These are phyloP conservation scores for Penicillium brevicompactum DNA, from an alignment of 2,329 filamentous ascomycete species.

Conservation along the genomic window DNA sequence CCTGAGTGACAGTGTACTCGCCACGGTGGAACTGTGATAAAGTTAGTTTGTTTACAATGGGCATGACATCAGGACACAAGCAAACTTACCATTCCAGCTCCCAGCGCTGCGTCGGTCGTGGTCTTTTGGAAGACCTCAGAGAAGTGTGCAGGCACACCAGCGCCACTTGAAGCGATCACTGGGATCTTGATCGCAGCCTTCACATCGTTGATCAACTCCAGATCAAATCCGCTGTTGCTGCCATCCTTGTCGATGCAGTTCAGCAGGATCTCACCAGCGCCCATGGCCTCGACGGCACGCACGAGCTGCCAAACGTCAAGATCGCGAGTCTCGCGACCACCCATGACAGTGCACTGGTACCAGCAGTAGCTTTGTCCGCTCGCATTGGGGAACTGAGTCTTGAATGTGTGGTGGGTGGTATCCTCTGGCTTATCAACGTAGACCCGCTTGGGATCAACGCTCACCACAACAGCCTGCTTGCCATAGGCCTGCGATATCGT, in stretches of 20 bases:
- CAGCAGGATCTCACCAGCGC: slow-evolving; percentile 87
- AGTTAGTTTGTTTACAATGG: slow-evolving; percentile 12
- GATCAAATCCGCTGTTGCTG: slow-evolving; percentile 89
- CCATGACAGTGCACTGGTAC: slow-evolving; percentile 98
- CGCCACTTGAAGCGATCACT: slow-evolving; percentile 92
- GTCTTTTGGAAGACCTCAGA: slow-evolving; percentile 86
- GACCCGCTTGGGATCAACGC: slow-evolving; percentile 88
- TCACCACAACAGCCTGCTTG: slow-evolving; percentile 94
- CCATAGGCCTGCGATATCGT: slow-evolving; percentile 92
- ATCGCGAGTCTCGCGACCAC: slow-evolving; percentile 90
- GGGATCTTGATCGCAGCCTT: slow-evolving; percentile 87
- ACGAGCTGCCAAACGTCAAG: slow-evolving; percentile 88
- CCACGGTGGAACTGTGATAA: slow-evolving; percentile 75
- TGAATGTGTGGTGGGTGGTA: slow-evolving; percentile 74
- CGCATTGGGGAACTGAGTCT: slow-evolving; percentile 70
- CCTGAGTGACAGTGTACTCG: slow-evolving; percentile 91
- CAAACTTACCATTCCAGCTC: slow-evolving; percentile 78
- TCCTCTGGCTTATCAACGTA: slow-evolving; percentile 72
- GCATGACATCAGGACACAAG: background rate
- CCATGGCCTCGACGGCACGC: slow-evolving; percentile 92
- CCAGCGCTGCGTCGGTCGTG: slow-evolving; percentile 85
- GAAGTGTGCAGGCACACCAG: slow-evolving; percentile 85
- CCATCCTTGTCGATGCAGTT: slow-evolving; percentile 99
- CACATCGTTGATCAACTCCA: slow-evolving; percentile 86
- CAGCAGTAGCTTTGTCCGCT: slow-evolving; percentile 82